These are phyloP conservation scores for Russula foetens DNA, from an alignment of 768 basidiomycete genomes.

Conservation along the genomic window DNA sequence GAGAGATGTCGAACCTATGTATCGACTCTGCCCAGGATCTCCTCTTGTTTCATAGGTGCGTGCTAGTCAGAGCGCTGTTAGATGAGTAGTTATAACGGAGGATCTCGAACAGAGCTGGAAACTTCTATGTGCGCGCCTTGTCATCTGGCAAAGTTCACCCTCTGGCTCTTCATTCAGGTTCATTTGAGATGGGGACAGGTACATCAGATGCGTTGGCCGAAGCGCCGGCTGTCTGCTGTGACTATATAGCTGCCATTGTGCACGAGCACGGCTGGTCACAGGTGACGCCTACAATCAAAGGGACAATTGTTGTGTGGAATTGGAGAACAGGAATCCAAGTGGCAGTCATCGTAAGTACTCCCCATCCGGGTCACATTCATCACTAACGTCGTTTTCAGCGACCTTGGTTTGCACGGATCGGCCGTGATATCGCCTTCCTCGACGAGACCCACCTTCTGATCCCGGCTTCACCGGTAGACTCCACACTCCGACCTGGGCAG, in stretches of 20 bases:
- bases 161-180: not conserved
- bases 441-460: slow-evolving; percentile 11
- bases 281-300: not conserved
- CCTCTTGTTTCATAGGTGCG: slow-evolving; percentile 9
- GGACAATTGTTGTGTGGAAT: slow-evolving; percentile 3
- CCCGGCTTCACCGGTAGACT: not conserved
- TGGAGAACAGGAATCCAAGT: slow-evolving; percentile 9
- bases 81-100: not conserved
- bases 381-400: not conserved
- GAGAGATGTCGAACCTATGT: slow-evolving; percentile 5
- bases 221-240: not conserved
- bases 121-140: slow-evolving; percentile 6
- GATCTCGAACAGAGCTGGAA: not conserved
- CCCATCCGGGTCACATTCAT: not conserved
- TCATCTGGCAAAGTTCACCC: slow-evolving; percentile 10
- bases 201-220: not conserved
- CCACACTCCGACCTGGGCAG: slow-evolving; percentile 1
- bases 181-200: not conserved
- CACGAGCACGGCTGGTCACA: not conserved
- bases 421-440: slow-evolving; percentile 5
- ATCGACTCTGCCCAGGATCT: slow-evolving; percentile 14
- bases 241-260: slow-evolving; percentile 3
- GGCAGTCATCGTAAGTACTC: not conserved
- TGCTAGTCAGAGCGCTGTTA: too few species aligned
- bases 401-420: not conserved